Conservation (phyloP, 495 filamentous ascomycete genomes). For the Tuber microsphaerosporum region DNA sequence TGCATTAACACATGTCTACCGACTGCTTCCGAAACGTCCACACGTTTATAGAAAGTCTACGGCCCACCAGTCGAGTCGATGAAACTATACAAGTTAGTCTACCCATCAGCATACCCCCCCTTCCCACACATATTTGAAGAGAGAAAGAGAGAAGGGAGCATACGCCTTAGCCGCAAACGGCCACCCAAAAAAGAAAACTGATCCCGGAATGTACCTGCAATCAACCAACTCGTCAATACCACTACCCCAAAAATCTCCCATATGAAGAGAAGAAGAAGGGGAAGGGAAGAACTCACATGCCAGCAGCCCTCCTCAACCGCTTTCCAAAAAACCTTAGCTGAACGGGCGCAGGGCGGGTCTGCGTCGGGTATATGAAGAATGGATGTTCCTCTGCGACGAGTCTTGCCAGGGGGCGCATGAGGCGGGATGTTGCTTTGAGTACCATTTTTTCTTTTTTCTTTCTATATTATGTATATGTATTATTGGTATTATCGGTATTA, state of each 20-base stretch:
- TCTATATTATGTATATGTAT: no score
- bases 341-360: conserved; percentile 13
- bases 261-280: neutral
- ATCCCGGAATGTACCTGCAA: conserved; percentile 29
- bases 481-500: no score
- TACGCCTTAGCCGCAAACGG: conserved; percentile 31
- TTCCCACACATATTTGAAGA: neutral
- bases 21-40: neutral
- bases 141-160: neutral
- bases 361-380: conserved; percentile 29
- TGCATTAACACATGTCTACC: neutral
- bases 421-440: conserved; percentile 18
- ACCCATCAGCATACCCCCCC: neutral
- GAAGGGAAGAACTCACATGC: conserved; percentile 13
- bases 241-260: neutral
- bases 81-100: conserved; percentile 3
- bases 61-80: conserved; percentile 25
- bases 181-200: conserved; percentile 33
- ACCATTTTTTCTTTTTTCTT: neutral
- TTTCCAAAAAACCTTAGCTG: conserved; percentile 18
- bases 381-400: conserved; percentile 28
- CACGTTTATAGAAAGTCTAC: neutral
- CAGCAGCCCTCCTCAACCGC: conserved; percentile 23
- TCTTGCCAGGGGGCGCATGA: conserved; percentile 19
- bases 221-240: neutral